A percentile compares a stretch with the other conserved stretches of the same genome.
Evolutionary conservation across 768 basidiomycete species (phyloP).

Genomic region (Rhizopogon sp.): DNA sequence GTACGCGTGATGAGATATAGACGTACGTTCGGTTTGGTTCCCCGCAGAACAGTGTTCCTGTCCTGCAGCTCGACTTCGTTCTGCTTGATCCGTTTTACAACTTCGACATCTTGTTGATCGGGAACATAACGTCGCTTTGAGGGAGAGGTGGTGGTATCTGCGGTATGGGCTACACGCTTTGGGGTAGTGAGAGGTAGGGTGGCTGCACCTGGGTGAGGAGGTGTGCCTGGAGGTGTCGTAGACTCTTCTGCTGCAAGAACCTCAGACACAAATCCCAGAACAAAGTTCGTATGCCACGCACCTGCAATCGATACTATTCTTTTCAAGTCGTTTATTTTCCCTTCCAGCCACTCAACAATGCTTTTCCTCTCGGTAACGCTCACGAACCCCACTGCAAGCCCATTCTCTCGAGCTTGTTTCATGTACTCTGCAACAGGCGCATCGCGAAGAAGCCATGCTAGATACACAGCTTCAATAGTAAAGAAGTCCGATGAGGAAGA

Average conservation of each 20-base stretch:
- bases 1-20: not conserved
- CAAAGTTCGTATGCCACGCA: constrained; percentile 2
- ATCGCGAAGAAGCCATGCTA: constrained; percentile 79
- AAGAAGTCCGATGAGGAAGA: constrained; percentile 49
- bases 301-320: constrained; percentile 20
- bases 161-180: constrained; percentile 16
- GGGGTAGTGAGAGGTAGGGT: constrained; percentile 17
- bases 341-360: constrained; percentile 83
- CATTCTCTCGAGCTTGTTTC: constrained; percentile 74
- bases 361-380: constrained; percentile 83
- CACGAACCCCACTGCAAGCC: constrained; percentile 71
- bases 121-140: constrained; percentile 75
- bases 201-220: constrained; percentile 24
- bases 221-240: constrained; percentile 59
- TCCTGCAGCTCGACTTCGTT: constrained; percentile 80
- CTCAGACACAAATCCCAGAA: not conserved
- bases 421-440: constrained; percentile 82
- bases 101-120: constrained; percentile 72
- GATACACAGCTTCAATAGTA: constrained; percentile 74
- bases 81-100: constrained; percentile 76
- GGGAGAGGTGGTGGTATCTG: constrained; percentile 37
- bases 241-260: constrained; percentile 34
- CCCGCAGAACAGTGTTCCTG: constrained; percentile 77
- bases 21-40: constrained; percentile 78
- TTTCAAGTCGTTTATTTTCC: constrained; percentile 30